Evolutionary conservation across 805 yeast species (phyloP), one percentile per base, ranked within the genome.

Genomic region (Schwanniomyces occidentalis): DNA sequence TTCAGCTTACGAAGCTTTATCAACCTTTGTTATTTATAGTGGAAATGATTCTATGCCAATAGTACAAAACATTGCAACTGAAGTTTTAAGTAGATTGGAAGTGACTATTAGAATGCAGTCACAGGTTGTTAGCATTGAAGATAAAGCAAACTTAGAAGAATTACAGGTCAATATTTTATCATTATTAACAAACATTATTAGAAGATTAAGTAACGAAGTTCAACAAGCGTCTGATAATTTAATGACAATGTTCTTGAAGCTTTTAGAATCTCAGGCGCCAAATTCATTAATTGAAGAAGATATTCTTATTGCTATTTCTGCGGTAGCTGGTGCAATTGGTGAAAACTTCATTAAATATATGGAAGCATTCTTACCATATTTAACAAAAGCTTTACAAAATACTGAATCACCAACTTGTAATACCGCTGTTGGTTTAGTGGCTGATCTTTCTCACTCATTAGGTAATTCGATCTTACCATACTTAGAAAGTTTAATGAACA

Each of bases 1-100:
- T 2, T 88, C 97, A n/a, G 95, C 98, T 2, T 93, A 88, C 58
- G 96, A 95, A 63, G 95, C 97, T 0, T 67, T 93, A 46, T 81
- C 95, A 2, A 73, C 91, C 0, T 68, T 90, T 53, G 95, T 91
- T 16, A 73, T 80, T 30, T 84, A 76, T 59, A 74, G 91, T 52
- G 79, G 95, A 5, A 72, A 71, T 28, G 85, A 78, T 51, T 84
- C 84, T 25, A 71, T 85, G 58, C 78, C 77, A 23, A 61, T 80
- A 16, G 82, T 90, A 23, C 81, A 84, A 41, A 70, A 73, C 30
- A 76, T 91, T 46, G 95, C 96, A 2, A 65, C 79, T 6, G 90
- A 83, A 48, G 80, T 83, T 16, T 70, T 91, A 53, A 65, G 64
- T 40, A 79, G 95, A 48, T 71, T 93, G 46, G 86, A 85, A 35